Evolutionary conservation across 768 basidiomycete species (phyloP), one percentile per base, ranked within the genome.

Genomic region (Pleurotus pulmonarius): DNA sequence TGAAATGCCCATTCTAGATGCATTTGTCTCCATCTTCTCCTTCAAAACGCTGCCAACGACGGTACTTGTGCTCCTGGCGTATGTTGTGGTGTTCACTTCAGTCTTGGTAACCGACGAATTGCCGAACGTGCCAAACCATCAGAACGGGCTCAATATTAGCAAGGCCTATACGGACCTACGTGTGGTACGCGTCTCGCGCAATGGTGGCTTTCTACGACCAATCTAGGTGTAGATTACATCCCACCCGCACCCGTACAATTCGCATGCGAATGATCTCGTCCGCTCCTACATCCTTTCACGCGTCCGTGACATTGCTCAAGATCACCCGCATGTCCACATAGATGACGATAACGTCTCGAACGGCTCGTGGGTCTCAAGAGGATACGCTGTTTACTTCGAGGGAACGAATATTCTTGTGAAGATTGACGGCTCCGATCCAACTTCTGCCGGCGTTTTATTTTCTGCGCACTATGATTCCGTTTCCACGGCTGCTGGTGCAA

Each of bases 391-490:
- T 0, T 85, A 86, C 63, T 82, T 80, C 55, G 80, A 85, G 63
- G 79, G 77, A 3, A 79, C 64, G 26, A 86, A 86, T 56, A 71
- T 86, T 11, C 72, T 86, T 3, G 80, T 68, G 29, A 65, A 65
- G 56, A 67, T 73, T 15, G 65, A 70, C 16, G 73, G 72, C 57
- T 56, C 74, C 0, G 76, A 81, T 15, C 58, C 63, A 15, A 55
- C 67, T 12, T 67, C 58, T 20, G 74, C 75, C 3, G 85, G 73
- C 16, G 84, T 89, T 2, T 67, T 93, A 8, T 85, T 93, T 58
- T 91, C 89, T 0, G 89, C 90, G 1, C 92, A 93, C 64, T 92
- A 83, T 66, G 90, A 91, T 69, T 90, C 89, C 0, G 89, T 90
- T 4, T 87, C 88, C 0, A 87, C 86, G 0, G 83, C 86, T 2